Evolutionary conservation across 2,329 filamentous ascomycete genomes (phyloP), one percentile per base, ranked within the genome.

Genomic region (Colletotrichum cereale): DNA sequence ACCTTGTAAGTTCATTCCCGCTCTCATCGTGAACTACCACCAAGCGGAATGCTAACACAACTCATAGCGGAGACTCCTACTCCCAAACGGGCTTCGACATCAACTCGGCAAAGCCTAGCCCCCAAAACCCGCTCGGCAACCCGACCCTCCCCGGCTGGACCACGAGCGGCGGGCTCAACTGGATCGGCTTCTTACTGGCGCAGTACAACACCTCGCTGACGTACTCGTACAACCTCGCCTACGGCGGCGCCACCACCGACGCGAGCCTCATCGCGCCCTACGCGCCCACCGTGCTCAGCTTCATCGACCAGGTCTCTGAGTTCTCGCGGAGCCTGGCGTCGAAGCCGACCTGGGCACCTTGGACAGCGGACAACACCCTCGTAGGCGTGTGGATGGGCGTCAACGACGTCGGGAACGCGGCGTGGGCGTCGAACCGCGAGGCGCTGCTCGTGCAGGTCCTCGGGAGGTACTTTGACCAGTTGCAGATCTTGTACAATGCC

Each of bases 41-140:
- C 14, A 29, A 65, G 2, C 50, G 52, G 18, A 24, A 3, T 2
- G 14, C 31, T 10, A n/a, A 50, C n/a, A 24, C 21, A 3, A 14
- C 21, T 34, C 50, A 5, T 62, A 87, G 86, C 74, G 88, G 89
- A 52, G 87, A 91, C 75, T 90, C 87, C 3, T 91, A 90, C 79
- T 87, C 87, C 1, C 84, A 86, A 72, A 90, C 87, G 2, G 86
- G 86, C 52, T 92, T 91, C 80, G 80, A 88, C 74, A 77, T 85
- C 57, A 80, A 79, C 44, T 80, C 80, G 26, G 79, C 82, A 1
- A 86, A 89, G 67, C 88, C 90, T 14, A 85, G 81, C n/a, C 71
- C 81, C 5, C 78, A 80, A 7, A 89, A 90, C 75, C 88, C 89
- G 0, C 81, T 92, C 73, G 90, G 90, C 12, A 92, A 92, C 79